A percentile compares a stretch with the other conserved stretches of the same genome.
Conservation (phyloP, 2,329 filamentous ascomycete genomes). For the Botrytis elliptica region DNA sequence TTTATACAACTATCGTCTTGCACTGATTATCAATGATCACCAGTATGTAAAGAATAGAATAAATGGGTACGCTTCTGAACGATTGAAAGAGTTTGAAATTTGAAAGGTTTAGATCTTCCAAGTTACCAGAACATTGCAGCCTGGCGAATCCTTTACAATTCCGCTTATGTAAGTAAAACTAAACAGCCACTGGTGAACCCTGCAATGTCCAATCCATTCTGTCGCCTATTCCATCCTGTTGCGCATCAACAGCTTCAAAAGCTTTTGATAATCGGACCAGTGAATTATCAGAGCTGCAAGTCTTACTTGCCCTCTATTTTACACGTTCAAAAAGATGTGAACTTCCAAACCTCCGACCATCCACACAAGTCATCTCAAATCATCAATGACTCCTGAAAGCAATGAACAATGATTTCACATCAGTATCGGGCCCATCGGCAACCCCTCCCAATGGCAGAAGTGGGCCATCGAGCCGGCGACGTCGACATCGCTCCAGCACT, state of each 20-base stretch:
- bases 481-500: constrained; percentile 19
- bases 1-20: neutral
- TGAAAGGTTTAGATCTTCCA: neutral
- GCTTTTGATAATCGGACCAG: neutral
- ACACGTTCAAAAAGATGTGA: constrained; percentile 30
- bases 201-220: neutral
- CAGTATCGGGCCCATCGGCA: constrained; percentile 28
- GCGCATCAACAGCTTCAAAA: constrained; percentile 11
- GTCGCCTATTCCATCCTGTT: constrained; percentile 11
- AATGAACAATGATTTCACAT: constrained; percentile 54
- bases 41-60: neutral
- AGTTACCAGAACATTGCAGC: neutral
- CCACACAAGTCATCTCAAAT: constrained; percentile 14
- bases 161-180: neutral
- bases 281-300: constrained; percentile 11
- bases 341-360: constrained; percentile 15
- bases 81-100: neutral
- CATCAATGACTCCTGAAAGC: constrained; percentile 41
- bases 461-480: constrained; percentile 14
- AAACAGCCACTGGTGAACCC: neutral
- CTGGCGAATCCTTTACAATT: neutral
- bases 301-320: constrained; percentile 7
- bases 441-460: constrained; percentile 27
- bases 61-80: neutral
- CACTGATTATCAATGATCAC: neutral